Evolutionary conservation across 345 rosid species (phyloP), one percentile per base, ranked within the genome.

Genomic region (Clausena lansium): DNA sequence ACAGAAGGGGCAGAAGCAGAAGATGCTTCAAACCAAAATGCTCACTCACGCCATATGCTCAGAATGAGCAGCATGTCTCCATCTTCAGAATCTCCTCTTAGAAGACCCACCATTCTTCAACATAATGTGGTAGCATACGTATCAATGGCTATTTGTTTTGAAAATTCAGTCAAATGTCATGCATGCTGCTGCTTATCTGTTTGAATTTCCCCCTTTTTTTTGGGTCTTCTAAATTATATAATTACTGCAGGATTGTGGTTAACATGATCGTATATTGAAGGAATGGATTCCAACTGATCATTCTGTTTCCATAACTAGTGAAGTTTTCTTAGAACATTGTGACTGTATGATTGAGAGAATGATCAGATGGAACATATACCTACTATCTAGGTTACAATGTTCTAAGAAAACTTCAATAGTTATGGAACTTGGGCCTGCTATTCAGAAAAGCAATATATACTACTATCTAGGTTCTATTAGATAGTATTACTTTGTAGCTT

Each of bases 61-160:
- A 89, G 94, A n/a, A 88, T 89, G 77, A 92, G 97, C 80, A 92
- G 97, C 76, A 83, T 85, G 39, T 95, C 98, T 15, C 97, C 97
- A 6, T 93, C 97, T 75, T 87, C 97, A 14, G 98, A 94, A 78
- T 91, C 97, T 82, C 91, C 96, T 68, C 87, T 90, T 22, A 88
- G 97, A 88, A 86, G 91, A 78, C 84, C 92, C 70, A 81, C 95
- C 69, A 81, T 78, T 41, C 75, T 87, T 15, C 98, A 89, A 71
- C 89, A 85, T 73, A 91, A 77, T 81, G 78, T 68, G 94, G 98
- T 93, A 88, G 76, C 41, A 35, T 9, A 33, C 6, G 9, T 4
- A 20, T 66, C 15, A 28, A 7, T 36, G 55, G 17, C 55, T 47
- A 22, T 15, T 59, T 13, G 0, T 33, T 33, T 52, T 52, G 27